Percentiles rank a stretch among this genome's conserved stretches.
Conservation (phyloP, 2,329 filamentous ascomycete species). For the Rutstroemia sp. region DNA sequence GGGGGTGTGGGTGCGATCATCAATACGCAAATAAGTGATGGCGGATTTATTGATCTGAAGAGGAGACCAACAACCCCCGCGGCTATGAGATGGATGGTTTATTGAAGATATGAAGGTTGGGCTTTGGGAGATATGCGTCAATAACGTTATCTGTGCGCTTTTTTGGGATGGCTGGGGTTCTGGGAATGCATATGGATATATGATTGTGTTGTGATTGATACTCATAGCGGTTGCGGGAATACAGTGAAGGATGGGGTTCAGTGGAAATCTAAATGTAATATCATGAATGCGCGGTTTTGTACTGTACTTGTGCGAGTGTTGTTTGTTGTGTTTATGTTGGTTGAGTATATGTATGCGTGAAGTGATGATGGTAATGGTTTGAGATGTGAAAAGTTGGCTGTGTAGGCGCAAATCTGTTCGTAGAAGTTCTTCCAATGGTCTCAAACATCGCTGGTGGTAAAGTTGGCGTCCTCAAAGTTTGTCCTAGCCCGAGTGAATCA, state of each 20-base stretch:
- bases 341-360: too few relatives aligned
- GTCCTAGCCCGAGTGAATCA: too few relatives aligned
- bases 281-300: slow-evolving; percentile 15
- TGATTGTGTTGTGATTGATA: slow-evolving; percentile 1
- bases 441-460: too few relatives aligned
- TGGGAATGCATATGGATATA: slow-evolving; percentile 9
- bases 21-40: neutral
- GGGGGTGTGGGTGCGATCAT: too few relatives aligned
- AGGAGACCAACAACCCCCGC: neutral
- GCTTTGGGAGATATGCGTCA: neutral
- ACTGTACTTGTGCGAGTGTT: neutral
- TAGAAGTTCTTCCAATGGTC: too few relatives aligned
- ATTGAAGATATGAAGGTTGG: slow-evolving; percentile 9
- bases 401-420: too few relatives aligned
- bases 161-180: neutral
- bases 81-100: slow-evolving; percentile 1
- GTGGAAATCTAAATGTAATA: slow-evolving; percentile 18
- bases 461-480: too few relatives aligned
- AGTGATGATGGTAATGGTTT: too few relatives aligned
- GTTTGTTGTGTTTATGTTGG: too few relatives aligned
- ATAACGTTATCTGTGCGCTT: neutral
- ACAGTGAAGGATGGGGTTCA: neutral
- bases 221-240: neutral
- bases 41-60: slow-evolving; percentile 3
- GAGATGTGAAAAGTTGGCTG: too few relatives aligned